Base-by-base conservation (phyloP, 805 yeast genomes). In the Saccharomycopsis lassenensis region DNA sequence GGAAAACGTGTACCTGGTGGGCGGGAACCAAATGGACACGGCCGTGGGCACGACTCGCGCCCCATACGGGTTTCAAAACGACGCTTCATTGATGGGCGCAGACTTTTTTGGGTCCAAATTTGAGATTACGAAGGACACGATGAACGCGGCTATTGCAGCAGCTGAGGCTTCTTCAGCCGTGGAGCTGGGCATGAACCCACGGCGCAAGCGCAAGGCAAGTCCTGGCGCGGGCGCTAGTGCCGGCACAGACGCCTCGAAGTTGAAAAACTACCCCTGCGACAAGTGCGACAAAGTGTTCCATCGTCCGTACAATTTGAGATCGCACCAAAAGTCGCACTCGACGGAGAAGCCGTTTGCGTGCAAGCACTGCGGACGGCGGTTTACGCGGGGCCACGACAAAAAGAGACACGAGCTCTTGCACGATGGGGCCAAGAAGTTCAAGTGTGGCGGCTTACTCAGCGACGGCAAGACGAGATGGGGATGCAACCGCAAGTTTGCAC, bases 321-420 rank as follows among this genome's bases (percentile, higher is more conserved):
- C 86, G 0, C 94, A 83, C 56, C 57, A 75, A 54, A 63, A 87
- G 35, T 80, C 93, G 0, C 94, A 81, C 53, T 75, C 84, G 4
- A 65, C 69, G 32, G 87, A 76, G 33, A 71, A 77, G 39, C 91
- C 91, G 4, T 79, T 62, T 57, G 65, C 67, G 31, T 81, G 91
- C 52, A 55, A 67, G 14, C 62, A 63, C 37, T 81, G 91, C 52
- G 61, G 68, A 14, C 74, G 76, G 51, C 69, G 75, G 7, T 81
- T 81, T 63, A 86, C 89, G 2, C 62, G 91, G 15, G 74, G 77
- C 37, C 89, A 81, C 50, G 91, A 81, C 53, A 65, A 78, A 37
- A 76, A 76, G 47, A 67, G 91, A 33, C 91, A 81, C 52, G 87
- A 81, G 51, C 62, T 70, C 14, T 58, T 81, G n/a, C 91, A 81